Base-by-base conservation (phyloP, 2,329 filamentous ascomycete species). In the Fusarium citri region DNA sequence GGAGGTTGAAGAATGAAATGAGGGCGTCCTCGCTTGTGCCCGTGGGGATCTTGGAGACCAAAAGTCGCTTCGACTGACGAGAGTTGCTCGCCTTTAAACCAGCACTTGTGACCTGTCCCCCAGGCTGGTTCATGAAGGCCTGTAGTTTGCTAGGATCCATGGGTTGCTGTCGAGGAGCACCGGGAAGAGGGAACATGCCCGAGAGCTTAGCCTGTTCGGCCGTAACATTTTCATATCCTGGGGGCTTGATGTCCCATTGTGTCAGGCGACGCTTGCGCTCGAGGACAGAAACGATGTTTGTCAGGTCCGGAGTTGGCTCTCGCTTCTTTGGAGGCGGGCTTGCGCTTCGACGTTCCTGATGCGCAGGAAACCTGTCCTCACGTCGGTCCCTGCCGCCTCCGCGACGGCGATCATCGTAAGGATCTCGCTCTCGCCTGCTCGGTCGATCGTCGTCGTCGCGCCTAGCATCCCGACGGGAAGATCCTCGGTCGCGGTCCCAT, bases 241-340 rank as follows among this genome's bases (percentile, higher is more conserved):
- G 93, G 8, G 96, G 96, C 83, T 99, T 99, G 80, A 99, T 98
- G 80, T 99, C 97, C 96, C 96, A 99, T 81, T 99, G 97, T 37
- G 94, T 98, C 85, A 99, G 84, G 64, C 96, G 92, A 74, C 97
- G 91, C 85, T 94, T 96, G 75, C 95, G 91, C 77, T 95, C 91
- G 69, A 94, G 84, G 63, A 99, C 86, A 6, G 94, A 88, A n/a
- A 92, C 85, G 64, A 97, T 84, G 76, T 97, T 90, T 64, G 94
- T 97, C 78, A 99, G 85, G 80, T 99, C 97, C 37, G 96, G 97
- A 1, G 96, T 99, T 10, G 96, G 94, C 81, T 99, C 96, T 80
- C 93, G 92, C 83, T 95, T 96, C 85, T 97, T 97, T 12, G 90
- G 89, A 28, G 93, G 92, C 40, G 94, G 93, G 46, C 91, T 92